A percentile compares a stretch with the other conserved stretches of the same genome.
Evolutionary conservation across 2,329 filamentous ascomycete species (phyloP).

Genomic region (Aspergillus sp.): DNA sequence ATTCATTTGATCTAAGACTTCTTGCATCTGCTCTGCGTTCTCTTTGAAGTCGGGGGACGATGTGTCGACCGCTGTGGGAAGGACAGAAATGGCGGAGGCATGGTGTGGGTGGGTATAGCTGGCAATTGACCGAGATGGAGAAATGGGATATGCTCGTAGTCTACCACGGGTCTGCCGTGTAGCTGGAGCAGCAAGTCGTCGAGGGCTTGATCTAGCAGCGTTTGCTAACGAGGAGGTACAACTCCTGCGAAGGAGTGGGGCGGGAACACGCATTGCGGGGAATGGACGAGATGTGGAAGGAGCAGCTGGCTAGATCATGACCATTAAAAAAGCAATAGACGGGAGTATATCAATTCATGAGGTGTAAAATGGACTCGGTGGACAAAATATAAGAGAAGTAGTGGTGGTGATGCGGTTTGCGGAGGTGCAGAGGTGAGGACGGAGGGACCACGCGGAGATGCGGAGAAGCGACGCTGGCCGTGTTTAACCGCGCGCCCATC

Average conservation of each 20-base stretch:
- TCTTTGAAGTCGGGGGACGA: slow-evolving; percentile 76
- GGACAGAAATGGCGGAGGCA: slow-evolving; percentile 75
- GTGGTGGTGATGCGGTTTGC: slow-evolving; percentile 12
- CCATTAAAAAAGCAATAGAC: background rate
- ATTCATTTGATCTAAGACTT: slow-evolving; percentile 68
- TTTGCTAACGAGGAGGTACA: slow-evolving; percentile 9
- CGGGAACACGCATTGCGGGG: slow-evolving; percentile 40
- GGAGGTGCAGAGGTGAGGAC: slow-evolving; percentile 12
- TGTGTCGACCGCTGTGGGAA: slow-evolving; percentile 74
- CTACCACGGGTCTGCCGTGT: slow-evolving; percentile 3
- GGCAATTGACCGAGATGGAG: slow-evolving; percentile 53
- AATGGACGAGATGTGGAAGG: slow-evolving; percentile 1
- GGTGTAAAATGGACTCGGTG: background rate
- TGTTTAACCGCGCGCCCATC: slow-evolving; percentile 36
- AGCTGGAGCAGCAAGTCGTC: slow-evolving; percentile 20
- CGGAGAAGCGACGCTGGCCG: slow-evolving; percentile 48
- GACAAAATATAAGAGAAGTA: background rate
- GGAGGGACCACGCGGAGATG: slow-evolving; percentile 12
- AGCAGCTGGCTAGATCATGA: background rate
- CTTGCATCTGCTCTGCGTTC: slow-evolving; percentile 75
- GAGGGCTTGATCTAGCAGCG: slow-evolving; percentile 9
- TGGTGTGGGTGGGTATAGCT: slow-evolving; percentile 80
- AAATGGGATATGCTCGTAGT: slow-evolving; percentile 14
- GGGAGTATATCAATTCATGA: background rate
- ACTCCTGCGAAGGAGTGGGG: slow-evolving; percentile 38